Base-by-base conservation (phyloP, 2,329 filamentous ascomycete species). In the Pseudocercospora crystallina region DNA sequence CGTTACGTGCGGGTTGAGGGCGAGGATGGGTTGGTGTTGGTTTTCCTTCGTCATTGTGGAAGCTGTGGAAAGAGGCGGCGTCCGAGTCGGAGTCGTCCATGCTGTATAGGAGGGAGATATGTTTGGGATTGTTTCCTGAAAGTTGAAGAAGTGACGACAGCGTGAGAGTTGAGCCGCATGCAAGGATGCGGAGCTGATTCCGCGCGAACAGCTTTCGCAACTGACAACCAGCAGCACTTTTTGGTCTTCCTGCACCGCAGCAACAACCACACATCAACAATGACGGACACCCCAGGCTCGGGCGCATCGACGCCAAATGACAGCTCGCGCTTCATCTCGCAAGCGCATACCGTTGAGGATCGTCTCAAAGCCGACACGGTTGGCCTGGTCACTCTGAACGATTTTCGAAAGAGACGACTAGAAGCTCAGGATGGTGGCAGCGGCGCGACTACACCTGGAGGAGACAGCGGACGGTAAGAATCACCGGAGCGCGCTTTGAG, bases 321-420 rank as follows among this genome's bases (percentile, higher is more conserved):
- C 13, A 38, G 17, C 5, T 41, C 59, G n/a, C 83, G 86, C 55
- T 96, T 95, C 71, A 85, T 85, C 1, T 78, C 85, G 36, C 87
- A 91, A 65, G 85, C 84, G 57, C 79, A 86, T 60, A 87, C 87
- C 1, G 87, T 89, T 1, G 83, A 92, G 69, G 86, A 96, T 65
- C 79, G 90, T 11, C 79, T 96, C 41, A 92, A 92, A 53, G 89
- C 84, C 47, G 85, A 90, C 65, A 95, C 90, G 0, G 90, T 96
- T 59, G 94, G 94, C 35, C 84, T 99, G 2, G 92, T 97, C 46
- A 83, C 89, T 51, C 84, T 96, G 37, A 90, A 89, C 59, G 94
- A 97, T 68, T 97, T 95, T 71, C 90, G 92, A 71, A 97, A 99
- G 75, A 85, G 94, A 53, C 89, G 92, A 71, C 91, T 90, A 61